Evolutionary conservation across 2,329 filamentous ascomycete species (phyloP), one percentile per base, ranked within the genome.

Genomic region (Epichloe hybrida): DNA sequence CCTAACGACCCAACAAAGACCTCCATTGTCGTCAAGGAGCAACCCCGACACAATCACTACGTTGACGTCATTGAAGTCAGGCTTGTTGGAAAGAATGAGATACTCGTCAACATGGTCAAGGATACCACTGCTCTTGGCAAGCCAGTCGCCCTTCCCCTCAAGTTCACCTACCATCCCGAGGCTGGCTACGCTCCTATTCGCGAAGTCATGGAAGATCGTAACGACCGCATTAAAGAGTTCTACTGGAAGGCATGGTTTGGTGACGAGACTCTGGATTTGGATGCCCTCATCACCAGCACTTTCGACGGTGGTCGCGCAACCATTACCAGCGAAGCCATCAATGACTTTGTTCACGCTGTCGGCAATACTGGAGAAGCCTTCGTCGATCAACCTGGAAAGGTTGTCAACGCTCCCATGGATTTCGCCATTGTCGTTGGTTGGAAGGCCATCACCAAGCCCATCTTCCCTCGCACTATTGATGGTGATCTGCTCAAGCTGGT

Each of bases 391-490:
- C 91, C 90, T 43, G 91, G 89, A 58, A 97, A 97, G 74, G 83
- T 87, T 55, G 87, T 96, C 56, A 91, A 85, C 60, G 93, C 93
- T 7, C 93, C 94, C 35, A 98, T 98, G 93, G 93, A 98, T 69
- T 98, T 95, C 62, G 90, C 90, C 57, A 95, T 96, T 58, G 90
- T 96, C n/a, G 86, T 94, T 48, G 90, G 90, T 55, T 96, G 90
- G 90, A 97, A 98, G 73, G 93, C 93, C 42, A 98, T 98, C 63
- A 98, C 90, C 11, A 97, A 97, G 77, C 93, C 93, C 13, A 97
- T 98, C 68, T 98, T 98, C 78, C 93, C 93, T 57, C 84, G 89
- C 59, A 88, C 83, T 54, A 97, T 98, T 61, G 93, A 98, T 60
- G 93, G 94, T 57, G 93, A 98, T 64, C 75, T 98, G 50, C 77